phyloP scores from a whole-genome alignment of 345 rosid genomes.

The Ricinus communis region DNA sequence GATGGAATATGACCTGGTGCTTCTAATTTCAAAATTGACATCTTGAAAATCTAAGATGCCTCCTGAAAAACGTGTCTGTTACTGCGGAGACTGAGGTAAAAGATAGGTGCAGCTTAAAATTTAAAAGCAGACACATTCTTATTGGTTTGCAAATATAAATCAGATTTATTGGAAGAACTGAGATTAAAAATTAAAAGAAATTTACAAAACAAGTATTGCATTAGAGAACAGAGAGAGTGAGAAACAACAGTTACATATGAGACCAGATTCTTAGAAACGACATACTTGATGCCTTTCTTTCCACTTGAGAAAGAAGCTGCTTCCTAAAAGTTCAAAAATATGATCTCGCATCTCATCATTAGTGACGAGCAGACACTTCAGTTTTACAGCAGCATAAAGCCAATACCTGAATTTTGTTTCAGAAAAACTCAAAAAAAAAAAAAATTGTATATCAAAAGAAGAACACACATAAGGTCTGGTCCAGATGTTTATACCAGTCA shows the following conservation, averaged over 20 bases:
- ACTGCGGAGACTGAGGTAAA: neutral
- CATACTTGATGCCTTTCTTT: conserved; percentile 86
- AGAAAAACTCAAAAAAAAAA: neutral
- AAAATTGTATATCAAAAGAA: neutral
- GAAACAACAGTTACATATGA: neutral
- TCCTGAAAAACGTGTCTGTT: neutral
- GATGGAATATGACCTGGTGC: neutral
- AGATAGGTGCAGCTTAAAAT: neutral
- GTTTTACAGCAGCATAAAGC: conserved; percentile 82
- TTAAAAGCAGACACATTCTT: neutral
- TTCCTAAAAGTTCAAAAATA: conserved; percentile 79
- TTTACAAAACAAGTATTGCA: no score
- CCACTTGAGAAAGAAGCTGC: conserved; percentile 69
- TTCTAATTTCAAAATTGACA: neutral
- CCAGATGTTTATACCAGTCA: conserved; percentile 58
- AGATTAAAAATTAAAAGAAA: neutral
- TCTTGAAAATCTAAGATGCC: neutral
- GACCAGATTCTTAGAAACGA: neutral
- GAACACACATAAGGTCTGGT: neutral
- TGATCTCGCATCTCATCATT: conserved; percentile 98
- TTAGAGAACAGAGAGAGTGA: no score
- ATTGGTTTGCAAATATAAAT: neutral
- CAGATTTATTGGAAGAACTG: neutral
- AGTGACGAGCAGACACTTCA: conserved; percentile 75
- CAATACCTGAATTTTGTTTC: conserved; percentile 61